Percentiles rank a stretch among this genome's conserved stretches.
Conservation (phyloP, 208 protist genomes). For the Crithidia acanthocephali region DNA sequence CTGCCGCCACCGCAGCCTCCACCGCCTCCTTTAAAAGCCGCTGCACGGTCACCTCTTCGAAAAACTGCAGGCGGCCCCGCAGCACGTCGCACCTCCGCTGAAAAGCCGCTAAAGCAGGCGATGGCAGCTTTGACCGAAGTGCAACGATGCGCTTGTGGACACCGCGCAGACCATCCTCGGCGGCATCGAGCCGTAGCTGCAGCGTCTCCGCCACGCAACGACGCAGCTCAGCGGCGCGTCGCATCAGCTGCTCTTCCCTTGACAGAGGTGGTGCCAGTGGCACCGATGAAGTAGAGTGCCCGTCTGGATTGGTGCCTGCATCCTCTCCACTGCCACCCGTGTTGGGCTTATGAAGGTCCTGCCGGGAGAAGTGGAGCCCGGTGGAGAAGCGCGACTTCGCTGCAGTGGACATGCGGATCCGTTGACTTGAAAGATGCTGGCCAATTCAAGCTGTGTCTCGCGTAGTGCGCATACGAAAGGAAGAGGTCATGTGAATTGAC, state of each 20-base stretch:
- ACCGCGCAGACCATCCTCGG: slow-evolving; percentile 9
- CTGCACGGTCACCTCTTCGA: slow-evolving; percentile 39
- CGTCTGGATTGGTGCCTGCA: too few species aligned
- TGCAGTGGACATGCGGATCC: slow-evolving; percentile 1
- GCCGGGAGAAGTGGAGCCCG: slow-evolving; percentile 15
- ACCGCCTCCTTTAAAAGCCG: slow-evolving; percentile 25
- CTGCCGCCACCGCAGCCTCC: slow-evolving; percentile 8
- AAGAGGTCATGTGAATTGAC: not conserved
- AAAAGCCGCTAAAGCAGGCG: slow-evolving; percentile 9
- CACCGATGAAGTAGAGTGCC: not conserved
- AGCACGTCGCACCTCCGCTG: slow-evolving; percentile 14
- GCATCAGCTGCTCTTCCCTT: slow-evolving; percentile 19
- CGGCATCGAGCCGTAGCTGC: slow-evolving; percentile 12
- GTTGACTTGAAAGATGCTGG: too few species aligned
- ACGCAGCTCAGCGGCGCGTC: slow-evolving; percentile 13
- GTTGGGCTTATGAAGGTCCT: slow-evolving; percentile 1
- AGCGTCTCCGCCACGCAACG: slow-evolving; percentile 7
- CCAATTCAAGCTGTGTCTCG: too few species aligned
- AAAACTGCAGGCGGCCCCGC: slow-evolving; percentile 8
- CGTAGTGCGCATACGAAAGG: not conserved
- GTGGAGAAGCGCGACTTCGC: slow-evolving; percentile 14
- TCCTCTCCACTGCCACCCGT: not conserved
- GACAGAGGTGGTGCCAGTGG: not conserved
- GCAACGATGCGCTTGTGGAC: slow-evolving; percentile 4
- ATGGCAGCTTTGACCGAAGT: slow-evolving; percentile 23